Percentiles rank a stretch among this genome's conserved stretches.
Conservation (phyloP, 371 early-diverging fungal species). For the Mortierella sp. region DNA sequence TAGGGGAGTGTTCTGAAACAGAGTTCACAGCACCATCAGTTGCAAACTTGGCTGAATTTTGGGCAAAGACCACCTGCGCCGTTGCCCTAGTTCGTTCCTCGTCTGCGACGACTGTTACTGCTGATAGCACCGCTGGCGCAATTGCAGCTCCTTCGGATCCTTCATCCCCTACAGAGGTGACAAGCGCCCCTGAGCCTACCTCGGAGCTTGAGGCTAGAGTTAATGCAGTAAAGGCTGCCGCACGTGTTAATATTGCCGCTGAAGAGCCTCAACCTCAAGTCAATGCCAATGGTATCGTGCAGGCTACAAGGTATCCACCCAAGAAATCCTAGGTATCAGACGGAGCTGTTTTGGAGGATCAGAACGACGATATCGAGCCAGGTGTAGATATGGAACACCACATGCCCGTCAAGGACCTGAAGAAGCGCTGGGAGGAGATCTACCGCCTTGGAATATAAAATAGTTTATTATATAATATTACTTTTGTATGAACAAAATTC, state of each 20-base stretch:
- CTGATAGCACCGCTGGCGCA: neutral
- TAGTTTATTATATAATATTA: neutral
- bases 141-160: too few species aligned
- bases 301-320: slow-evolving; percentile 27
- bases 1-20: neutral
- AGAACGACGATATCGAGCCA: slow-evolving; percentile 8
- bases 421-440: slow-evolving; percentile 49
- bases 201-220: slow-evolving; percentile 16
- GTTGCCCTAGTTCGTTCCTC: slow-evolving; percentile 4
- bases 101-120: neutral
- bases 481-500: neutral
- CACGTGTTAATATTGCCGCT: neutral
- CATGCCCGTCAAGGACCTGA: slow-evolving; percentile 46
- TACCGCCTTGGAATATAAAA: slow-evolving; percentile 30
- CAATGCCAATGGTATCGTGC: slow-evolving; percentile 23
- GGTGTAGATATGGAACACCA: slow-evolving; percentile 31
- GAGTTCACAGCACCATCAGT: slow-evolving; percentile 13
- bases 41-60: slow-evolving; percentile 29
- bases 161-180: neutral
- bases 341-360: neutral
- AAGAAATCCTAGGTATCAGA: slow-evolving; percentile 4
- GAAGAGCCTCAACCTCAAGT: neutral
- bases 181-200: neutral
- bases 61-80: slow-evolving; percentile 28
- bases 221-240: slow-evolving; percentile 7